phyloP scores from a whole-genome alignment of 495 filamentous ascomycete genomes.

The Tuber indicum region DNA sequence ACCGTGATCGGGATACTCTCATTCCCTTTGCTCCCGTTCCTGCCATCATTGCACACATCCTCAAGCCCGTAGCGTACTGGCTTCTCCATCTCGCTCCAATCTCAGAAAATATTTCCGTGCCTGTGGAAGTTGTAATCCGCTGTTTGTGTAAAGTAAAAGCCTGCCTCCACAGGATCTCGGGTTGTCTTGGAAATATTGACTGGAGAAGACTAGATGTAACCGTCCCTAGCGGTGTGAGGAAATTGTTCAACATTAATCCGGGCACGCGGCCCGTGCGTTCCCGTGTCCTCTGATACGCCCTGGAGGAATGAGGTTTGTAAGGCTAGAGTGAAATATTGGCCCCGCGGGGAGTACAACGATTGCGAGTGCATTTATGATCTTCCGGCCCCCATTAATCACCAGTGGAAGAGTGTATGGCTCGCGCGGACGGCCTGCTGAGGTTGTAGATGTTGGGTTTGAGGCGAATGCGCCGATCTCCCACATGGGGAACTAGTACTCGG shows the following conservation, averaged over 20 bases:
- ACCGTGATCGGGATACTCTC: constrained; percentile 72
- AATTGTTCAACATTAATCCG: constrained; percentile 91
- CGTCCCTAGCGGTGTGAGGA: constrained; percentile 84
- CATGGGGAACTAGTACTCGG: constrained; percentile 77
- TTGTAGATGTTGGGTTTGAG: constrained; percentile 52
- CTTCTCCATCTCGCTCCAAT: constrained; percentile 78
- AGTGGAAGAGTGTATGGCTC: constrained; percentile 64
- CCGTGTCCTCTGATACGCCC: constrained; percentile 81
- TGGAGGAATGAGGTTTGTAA: constrained; percentile 79
- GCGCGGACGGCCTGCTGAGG: constrained; percentile 14
- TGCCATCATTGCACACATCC: constrained; percentile 54
- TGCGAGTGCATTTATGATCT: constrained; percentile 67
- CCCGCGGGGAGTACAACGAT: constrained; percentile 77
- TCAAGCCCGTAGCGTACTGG: constrained; percentile 52
- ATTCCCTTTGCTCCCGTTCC: constrained; percentile 73
- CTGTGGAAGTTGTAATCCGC: constrained; percentile 89
- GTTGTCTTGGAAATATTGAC: constrained; percentile 70
- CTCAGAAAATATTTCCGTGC: constrained; percentile 86
- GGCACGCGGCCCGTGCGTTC: constrained; percentile 82
- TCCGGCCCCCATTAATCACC: constrained; percentile 77
- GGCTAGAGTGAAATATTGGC: constrained; percentile 77
- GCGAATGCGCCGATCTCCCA: constrained; percentile 86
- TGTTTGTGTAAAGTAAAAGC: constrained; percentile 92
- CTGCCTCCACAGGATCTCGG: constrained; percentile 75
- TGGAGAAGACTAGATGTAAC: constrained; percentile 82